A percentile compares a stretch with the other conserved stretches of the same genome.
phyloP scores from a whole-genome alignment of 1,284 basidiomycete genomes.

The Pseudozyma sp. region DNA sequence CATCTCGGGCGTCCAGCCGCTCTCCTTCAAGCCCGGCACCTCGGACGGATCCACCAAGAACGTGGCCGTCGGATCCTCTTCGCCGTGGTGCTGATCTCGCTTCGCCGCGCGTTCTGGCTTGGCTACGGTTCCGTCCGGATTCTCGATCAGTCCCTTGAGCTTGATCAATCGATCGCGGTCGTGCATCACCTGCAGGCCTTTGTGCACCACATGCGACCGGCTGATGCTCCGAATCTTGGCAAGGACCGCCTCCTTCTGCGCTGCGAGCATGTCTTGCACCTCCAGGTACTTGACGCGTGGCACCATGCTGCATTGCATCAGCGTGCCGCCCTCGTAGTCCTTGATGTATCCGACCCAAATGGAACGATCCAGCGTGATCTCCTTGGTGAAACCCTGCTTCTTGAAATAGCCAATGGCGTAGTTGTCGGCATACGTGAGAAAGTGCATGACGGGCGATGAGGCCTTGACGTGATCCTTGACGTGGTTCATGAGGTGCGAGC shows the following conservation, averaged over 20 bases:
- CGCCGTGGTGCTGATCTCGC: slow-evolving; percentile 31
- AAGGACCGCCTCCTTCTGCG: slow-evolving; percentile 80
- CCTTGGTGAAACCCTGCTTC: slow-evolving; percentile 94
- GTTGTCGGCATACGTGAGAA: slow-evolving; percentile 98
- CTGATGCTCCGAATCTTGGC: slow-evolving; percentile 89
- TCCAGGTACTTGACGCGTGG: slow-evolving; percentile 89
- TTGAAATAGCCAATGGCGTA: slow-evolving; percentile 99
- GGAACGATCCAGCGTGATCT: slow-evolving; percentile 88
- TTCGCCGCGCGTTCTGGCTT: slow-evolving; percentile 51
- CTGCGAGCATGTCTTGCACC: slow-evolving; percentile 80
- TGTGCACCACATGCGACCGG: slow-evolving; percentile 85
- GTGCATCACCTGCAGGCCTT: slow-evolving; percentile 83
- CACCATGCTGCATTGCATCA: slow-evolving; percentile 97
- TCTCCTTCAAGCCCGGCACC: slow-evolving; percentile 73
- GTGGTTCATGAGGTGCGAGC: slow-evolving; percentile 98
- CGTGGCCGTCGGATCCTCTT: slow-evolving; percentile 47
- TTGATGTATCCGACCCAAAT: slow-evolving; percentile 99
- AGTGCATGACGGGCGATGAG: slow-evolving; percentile 87
- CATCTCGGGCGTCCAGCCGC: slow-evolving; percentile 92
- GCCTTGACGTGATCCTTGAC: slow-evolving; percentile 91
- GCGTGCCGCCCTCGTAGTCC: slow-evolving; percentile 99
- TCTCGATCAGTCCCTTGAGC: slow-evolving; percentile 48
- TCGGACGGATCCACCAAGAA: slow-evolving; percentile 59
- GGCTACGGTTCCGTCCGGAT: slow-evolving; percentile 48
- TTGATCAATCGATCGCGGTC: slow-evolving; percentile 69